A percentile compares a stretch with the other conserved stretches of the same genome.
phyloP scores from a whole-genome alignment of 2,329 filamentous ascomycete species.

The Rutstroemia sp. region DNA sequence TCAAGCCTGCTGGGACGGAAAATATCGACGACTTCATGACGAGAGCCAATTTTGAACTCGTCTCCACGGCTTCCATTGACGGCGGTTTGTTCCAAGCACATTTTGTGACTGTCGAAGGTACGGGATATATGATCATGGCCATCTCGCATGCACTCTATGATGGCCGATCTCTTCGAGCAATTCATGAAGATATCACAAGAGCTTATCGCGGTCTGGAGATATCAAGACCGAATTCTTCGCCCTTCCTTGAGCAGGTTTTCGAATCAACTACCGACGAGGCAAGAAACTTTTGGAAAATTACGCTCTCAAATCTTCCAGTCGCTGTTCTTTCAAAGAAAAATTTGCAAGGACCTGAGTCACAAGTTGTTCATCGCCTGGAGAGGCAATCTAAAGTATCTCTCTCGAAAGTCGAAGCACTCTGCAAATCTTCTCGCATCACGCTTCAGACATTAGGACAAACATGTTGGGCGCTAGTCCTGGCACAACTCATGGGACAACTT shows the following conservation, averaged over 20 bases:
- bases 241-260: slow-evolving; percentile 43
- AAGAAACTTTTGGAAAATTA: slow-evolving; percentile 62
- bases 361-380: slow-evolving; percentile 37
- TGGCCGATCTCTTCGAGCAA: slow-evolving; percentile 69
- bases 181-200: slow-evolving; percentile 63
- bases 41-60: slow-evolving; percentile 35
- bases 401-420: slow-evolving; percentile 47
- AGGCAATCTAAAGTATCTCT: slow-evolving; percentile 36
- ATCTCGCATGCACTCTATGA: slow-evolving; percentile 87
- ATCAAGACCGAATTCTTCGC: slow-evolving; percentile 37
- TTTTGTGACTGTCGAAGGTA: slow-evolving; percentile 31
- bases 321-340: slow-evolving; percentile 33
- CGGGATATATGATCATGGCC: slow-evolving; percentile 52
- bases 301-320: slow-evolving; percentile 46
- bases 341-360: slow-evolving; percentile 6
- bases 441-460: slow-evolving; percentile 70
- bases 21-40: slow-evolving; percentile 31
- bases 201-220: slow-evolving; percentile 47
- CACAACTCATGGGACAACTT: slow-evolving; percentile 52
- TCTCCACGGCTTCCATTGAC: slow-evolving; percentile 30
- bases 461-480: slow-evolving; percentile 66
- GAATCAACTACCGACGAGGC: slow-evolving; percentile 36
- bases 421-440: slow-evolving; percentile 59
- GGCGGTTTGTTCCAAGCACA: slow-evolving; percentile 42
- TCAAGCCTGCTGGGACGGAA: background rate